These are phyloP conservation scores for Didymellaceae sp. DNA, from an alignment of 2,329 filamentous ascomycete species.

Conservation along the genomic window DNA sequence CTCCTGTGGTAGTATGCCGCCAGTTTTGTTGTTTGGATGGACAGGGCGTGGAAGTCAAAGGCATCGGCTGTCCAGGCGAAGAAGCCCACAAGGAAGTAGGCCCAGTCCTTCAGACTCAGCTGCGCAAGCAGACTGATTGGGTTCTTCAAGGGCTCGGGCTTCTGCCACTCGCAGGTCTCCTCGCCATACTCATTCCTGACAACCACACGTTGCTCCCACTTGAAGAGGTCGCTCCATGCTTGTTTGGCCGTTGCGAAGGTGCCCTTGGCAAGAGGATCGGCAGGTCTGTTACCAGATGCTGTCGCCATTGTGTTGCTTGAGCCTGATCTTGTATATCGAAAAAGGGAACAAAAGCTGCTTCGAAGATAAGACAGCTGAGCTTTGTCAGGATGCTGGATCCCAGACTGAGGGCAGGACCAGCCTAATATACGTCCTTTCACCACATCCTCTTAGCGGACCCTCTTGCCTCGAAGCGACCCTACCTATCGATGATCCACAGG, in stretches of 20 bases:
- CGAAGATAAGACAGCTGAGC: conserved; percentile 22
- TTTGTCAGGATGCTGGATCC: conserved; percentile 23
- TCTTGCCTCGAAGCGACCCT: conserved; percentile 22
- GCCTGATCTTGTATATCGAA: conserved; percentile 9
- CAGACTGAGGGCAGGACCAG: conserved; percentile 13
- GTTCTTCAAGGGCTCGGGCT: conserved; percentile 70
- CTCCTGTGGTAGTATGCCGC: conserved; percentile 64
- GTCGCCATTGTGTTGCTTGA: conserved; percentile 34
- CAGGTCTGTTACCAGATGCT: conserved; percentile 55
- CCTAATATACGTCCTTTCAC: conserved; percentile 29
- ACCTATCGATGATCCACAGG: conserved; percentile 22
- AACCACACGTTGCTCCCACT: conserved; percentile 76
- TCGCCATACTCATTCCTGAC: conserved; percentile 70
- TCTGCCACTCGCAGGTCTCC: conserved; percentile 70
- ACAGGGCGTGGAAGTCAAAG: conserved; percentile 83
- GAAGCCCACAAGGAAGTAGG: conserved; percentile 77
- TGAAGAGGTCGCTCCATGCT: conserved; percentile 68
- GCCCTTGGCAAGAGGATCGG: conserved; percentile 72
- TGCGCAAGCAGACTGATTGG: conserved; percentile 72
- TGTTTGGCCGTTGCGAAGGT: conserved; percentile 70
- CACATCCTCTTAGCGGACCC: conserved; percentile 14
- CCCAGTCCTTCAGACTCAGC: conserved; percentile 71
- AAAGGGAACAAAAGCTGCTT: conserved; percentile 15
- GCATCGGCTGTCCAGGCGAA: conserved; percentile 80
- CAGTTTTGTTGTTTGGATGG: conserved; percentile 77